Base-by-base conservation (phyloP, 1,284 basidiomycete genomes). In the Coniophora puteana region DNA sequence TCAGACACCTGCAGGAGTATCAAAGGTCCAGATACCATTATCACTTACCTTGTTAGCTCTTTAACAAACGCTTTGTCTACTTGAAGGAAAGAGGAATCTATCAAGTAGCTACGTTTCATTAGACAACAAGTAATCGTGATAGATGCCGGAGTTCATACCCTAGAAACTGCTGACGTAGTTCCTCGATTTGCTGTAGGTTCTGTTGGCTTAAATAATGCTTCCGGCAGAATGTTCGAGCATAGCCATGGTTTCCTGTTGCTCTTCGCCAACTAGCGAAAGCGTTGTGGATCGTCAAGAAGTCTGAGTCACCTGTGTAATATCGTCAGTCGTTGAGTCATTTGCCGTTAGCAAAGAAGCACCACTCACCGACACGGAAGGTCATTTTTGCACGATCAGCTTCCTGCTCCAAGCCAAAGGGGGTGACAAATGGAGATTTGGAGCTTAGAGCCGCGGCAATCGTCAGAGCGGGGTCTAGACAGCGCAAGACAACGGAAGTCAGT, bases 141-240 rank as follows among this genome's bases (percentile, higher is more conserved):
- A 13, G 11, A 36, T 20, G 24, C 14, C 14, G 28, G 31, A 4
- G 16, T 20, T 54, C 67, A 50, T 51, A 89, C 74, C 87, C 81
- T 29, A 98, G 71, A 52, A 96, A 88, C 61, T 98, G 95, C 56
- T 96, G 93, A 5, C 95, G 83, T 22, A 99, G 74, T 58, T 99
- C 96, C 60, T 99, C 96, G 36, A 99, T 96, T 61, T 97, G 93
- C 61, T 93, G 83, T 43, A 99, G 66, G 54, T 93, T 97, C 81
- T 90, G 88, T 51, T 92, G 82, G 50, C 92, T 95, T 26, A 98
- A 70, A 58, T 83, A 96, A 62, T 89, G 90, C 38, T 72, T 71
- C 51, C 82, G 76, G 66, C 94, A 96, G 58, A 93, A 95, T 38
- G 83, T 81, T 36, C 80, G 70, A 24, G 81, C 78, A 51, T 72